These are phyloP conservation scores for Parascedosporium putredinis DNA, from an alignment of 2,329 filamentous ascomycete species.

Conservation along the genomic window DNA sequence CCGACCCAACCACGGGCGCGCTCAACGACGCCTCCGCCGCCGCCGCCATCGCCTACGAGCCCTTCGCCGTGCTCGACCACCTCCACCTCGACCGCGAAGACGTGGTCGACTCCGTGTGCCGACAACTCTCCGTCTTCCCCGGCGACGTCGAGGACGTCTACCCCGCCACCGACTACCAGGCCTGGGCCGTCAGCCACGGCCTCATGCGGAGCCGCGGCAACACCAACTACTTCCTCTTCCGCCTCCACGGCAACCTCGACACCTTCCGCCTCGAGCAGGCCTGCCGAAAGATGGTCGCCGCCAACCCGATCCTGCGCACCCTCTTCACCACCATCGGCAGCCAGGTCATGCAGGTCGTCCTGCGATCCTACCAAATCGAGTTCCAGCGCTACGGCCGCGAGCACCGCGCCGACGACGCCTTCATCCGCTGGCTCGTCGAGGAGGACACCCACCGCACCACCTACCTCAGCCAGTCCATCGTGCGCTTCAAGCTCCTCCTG, in stretches of 20 bases:
- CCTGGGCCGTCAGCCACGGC: slow-evolving; percentile 5
- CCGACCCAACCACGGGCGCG: not conserved
- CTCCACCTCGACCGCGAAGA: not conserved
- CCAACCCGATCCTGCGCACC: slow-evolving; percentile 15
- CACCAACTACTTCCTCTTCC: slow-evolving; percentile 16
- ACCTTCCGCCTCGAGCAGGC: slow-evolving; percentile 12
- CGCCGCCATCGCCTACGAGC: not conserved
- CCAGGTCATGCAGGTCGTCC: slow-evolving; percentile 15
- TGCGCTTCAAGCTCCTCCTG: slow-evolving; percentile 12
- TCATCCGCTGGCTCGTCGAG: slow-evolving; percentile 1
- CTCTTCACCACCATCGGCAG: slow-evolving; percentile 13
- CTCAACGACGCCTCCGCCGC: not conserved
- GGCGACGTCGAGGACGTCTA: slow-evolving; percentile 12
- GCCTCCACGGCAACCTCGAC: slow-evolving; percentile 13
- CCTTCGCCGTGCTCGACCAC: not conserved
- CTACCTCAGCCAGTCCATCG: slow-evolving; percentile 9
- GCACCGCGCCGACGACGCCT: slow-evolving; percentile 10
- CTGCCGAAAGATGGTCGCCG: slow-evolving; percentile 10
- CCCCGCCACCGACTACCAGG: slow-evolving; percentile 14
- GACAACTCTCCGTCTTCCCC: slow-evolving; percentile 4
- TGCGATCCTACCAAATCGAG: slow-evolving; percentile 10
- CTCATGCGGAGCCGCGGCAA: slow-evolving; percentile 9
- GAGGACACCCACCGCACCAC: slow-evolving; percentile 8
- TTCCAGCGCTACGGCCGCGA: slow-evolving; percentile 9
- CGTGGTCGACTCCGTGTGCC: not conserved